These are phyloP conservation scores for Citrus hindsii DNA, from an alignment of 345 rosid genomes.

Conservation along the genomic window DNA sequence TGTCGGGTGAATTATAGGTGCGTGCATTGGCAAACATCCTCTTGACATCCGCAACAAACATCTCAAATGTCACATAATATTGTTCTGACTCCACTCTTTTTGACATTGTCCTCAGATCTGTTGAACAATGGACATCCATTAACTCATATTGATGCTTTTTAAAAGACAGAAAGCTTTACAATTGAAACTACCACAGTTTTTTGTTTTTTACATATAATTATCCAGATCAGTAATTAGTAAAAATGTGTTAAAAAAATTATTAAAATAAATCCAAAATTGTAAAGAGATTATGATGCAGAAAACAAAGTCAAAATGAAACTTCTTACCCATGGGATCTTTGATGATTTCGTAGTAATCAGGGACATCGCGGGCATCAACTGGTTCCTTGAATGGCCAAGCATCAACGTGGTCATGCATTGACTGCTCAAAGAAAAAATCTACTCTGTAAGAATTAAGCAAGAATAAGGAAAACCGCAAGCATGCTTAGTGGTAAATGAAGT, in stretches of 20 bases:
- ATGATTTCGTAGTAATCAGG: constrained; percentile 98
- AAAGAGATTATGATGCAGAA: neutral
- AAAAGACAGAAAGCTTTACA: neutral
- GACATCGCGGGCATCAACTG: constrained; percentile 91
- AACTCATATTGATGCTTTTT: neutral
- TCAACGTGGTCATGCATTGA: constrained; percentile 91
- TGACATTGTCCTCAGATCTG: constrained; percentile 90
- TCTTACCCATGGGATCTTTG: constrained; percentile 96
- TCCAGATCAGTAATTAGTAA: neutral
- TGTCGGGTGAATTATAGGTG: constrained; percentile 86
- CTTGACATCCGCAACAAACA: constrained; percentile 94
- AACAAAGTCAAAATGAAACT: neutral
- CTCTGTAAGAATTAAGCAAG: constrained; percentile 10
- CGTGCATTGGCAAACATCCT: constrained; percentile 92
- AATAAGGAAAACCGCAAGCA: neutral
- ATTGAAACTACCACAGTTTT: neutral
- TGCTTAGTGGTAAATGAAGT: neutral
- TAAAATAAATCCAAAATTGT: neutral
- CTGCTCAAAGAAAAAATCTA: constrained; percentile 37
- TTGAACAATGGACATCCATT: constrained; percentile 11
- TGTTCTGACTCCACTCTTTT: constrained; percentile 96
- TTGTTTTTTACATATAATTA: neutral
- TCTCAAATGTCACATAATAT: constrained; percentile 89
- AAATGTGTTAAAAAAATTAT: neutral
- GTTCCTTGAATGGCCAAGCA: constrained; percentile 99